phyloP scores from a whole-genome alignment of 371 early-diverging fungal genomes.

The Mortierella sp. region DNA sequence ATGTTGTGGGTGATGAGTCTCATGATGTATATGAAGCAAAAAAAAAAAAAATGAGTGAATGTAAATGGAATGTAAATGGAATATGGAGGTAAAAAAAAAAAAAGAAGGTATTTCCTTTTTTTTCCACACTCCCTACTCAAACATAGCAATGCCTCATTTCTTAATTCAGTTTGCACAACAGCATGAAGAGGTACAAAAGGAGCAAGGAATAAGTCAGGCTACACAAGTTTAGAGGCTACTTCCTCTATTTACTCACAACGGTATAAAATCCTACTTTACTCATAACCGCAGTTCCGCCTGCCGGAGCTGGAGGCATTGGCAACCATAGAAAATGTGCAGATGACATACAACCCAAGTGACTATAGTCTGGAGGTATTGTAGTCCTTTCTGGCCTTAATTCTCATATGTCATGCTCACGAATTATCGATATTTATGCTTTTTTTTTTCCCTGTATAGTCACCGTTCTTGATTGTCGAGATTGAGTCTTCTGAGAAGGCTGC shows the following conservation, averaged over 20 bases:
- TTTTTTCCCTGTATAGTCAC: slow-evolving; percentile 64
- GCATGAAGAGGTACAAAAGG: slow-evolving; percentile 28
- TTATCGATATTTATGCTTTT: background rate
- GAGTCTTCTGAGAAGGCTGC: slow-evolving; percentile 77
- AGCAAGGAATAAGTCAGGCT: background rate
- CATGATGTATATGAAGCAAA: slow-evolving; percentile 52
- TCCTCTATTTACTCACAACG: background rate
- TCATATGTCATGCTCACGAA: background rate
- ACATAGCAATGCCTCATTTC: slow-evolving; percentile 40
- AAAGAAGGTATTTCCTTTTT: background rate
- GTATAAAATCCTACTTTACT: background rate
- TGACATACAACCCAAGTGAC: slow-evolving; percentile 65
- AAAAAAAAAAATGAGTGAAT: background rate
- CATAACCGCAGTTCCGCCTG: slow-evolving; percentile 71
- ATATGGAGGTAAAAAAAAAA: background rate
- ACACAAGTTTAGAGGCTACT: background rate
- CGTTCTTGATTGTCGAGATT: slow-evolving; percentile 85
- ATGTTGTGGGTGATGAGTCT: slow-evolving; percentile 98
- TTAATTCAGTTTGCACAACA: slow-evolving; percentile 62
- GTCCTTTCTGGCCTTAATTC: background rate
- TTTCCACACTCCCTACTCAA: background rate
- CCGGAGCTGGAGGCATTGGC: slow-evolving; percentile 89
- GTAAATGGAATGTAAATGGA: background rate
- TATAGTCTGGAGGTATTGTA: slow-evolving; percentile 69
- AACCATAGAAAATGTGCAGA: slow-evolving; percentile 72